These are phyloP conservation scores for Drechslerella coelobrocha DNA, from an alignment of 2,329 filamentous ascomycete genomes.

Conservation along the genomic window DNA sequence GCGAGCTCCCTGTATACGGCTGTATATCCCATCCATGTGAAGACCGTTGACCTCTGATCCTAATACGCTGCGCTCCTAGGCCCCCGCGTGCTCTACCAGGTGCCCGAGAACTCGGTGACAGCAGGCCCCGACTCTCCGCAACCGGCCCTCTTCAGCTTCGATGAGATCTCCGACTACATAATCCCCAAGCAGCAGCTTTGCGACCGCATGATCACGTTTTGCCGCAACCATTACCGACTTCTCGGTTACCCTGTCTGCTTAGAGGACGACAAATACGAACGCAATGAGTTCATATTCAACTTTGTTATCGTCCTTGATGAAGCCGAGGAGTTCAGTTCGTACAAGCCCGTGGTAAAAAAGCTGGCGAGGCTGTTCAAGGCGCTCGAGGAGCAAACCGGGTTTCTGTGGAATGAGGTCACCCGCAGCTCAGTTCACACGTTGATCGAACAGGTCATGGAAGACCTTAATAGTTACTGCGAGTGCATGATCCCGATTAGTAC, in stretches of 20 bases:
- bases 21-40: too few relatives aligned
- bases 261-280: constrained; percentile 78
- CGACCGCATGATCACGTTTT: constrained; percentile 83
- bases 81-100: constrained; percentile 70
- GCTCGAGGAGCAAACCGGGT: constrained; percentile 88
- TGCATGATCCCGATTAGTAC: constrained; percentile 96
- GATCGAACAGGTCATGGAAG: constrained; percentile 79
- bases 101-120: constrained; percentile 67
- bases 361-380: constrained; percentile 84
- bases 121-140: constrained; percentile 58
- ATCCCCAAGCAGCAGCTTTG: constrained; percentile 95
- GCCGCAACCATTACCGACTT: constrained; percentile 76
- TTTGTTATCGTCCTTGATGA: constrained; percentile 83
- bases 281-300: constrained; percentile 98
- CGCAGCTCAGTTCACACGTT: constrained; percentile 78
- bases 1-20: too few relatives aligned
- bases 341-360: constrained; percentile 83
- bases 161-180: constrained; percentile 86
- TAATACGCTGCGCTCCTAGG: too few relatives aligned
- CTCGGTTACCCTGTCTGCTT: constrained; percentile 91
- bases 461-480: constrained; percentile 95
- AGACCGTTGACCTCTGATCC: too few relatives aligned
- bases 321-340: constrained; percentile 70
- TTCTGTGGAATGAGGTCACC: constrained; percentile 70
- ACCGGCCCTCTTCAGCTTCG: constrained; percentile 79